Evolutionary conservation across 1,284 basidiomycete species (phyloP).

Genomic region (Pseudozyma hubeiensis): DNA sequence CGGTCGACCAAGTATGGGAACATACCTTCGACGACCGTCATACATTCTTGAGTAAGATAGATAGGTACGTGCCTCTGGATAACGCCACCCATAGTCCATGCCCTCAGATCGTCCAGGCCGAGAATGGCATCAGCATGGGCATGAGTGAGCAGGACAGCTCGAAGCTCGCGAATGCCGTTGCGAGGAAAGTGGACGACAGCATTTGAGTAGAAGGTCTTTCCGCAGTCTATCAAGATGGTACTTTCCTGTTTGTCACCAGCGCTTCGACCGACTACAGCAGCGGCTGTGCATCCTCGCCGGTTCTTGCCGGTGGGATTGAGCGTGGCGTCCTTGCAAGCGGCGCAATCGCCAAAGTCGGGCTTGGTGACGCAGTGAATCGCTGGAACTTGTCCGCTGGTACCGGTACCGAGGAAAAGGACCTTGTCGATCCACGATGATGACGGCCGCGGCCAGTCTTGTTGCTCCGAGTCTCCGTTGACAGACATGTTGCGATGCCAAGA

Average conservation of each 20-base stretch:
- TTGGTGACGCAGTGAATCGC: constrained; percentile 59
- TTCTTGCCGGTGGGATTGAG: constrained; percentile 56
- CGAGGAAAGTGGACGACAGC: constrained; percentile 48
- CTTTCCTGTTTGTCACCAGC: constrained; percentile 24
- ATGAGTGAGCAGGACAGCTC: constrained; percentile 64
- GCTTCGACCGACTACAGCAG: constrained; percentile 43
- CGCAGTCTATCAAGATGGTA: constrained; percentile 65
- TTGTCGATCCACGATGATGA: constrained; percentile 53
- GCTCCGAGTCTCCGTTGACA: background rate
- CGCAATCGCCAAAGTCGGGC: constrained; percentile 46
- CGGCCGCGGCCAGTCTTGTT: constrained; percentile 18
- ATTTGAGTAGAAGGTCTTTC: constrained; percentile 64
- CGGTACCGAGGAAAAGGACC: constrained; percentile 63
- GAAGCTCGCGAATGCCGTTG: constrained; percentile 52
- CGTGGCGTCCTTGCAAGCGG: constrained; percentile 57
- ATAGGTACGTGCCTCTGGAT: constrained; percentile 61
- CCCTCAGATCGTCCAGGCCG: constrained; percentile 62
- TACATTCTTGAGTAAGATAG: constrained; percentile 59
- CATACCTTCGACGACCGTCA: constrained; percentile 51
- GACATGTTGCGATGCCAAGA: background rate
- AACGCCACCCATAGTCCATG: constrained; percentile 63
- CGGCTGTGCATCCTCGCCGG: constrained; percentile 56
- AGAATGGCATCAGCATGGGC: constrained; percentile 65
- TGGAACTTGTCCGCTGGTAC: constrained; percentile 63
- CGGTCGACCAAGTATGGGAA: constrained; percentile 65